Percentiles rank a stretch among this genome's conserved stretches.
Conservation (phyloP, 805 yeast species). For the Starmerella lactis-condensi region DNA sequence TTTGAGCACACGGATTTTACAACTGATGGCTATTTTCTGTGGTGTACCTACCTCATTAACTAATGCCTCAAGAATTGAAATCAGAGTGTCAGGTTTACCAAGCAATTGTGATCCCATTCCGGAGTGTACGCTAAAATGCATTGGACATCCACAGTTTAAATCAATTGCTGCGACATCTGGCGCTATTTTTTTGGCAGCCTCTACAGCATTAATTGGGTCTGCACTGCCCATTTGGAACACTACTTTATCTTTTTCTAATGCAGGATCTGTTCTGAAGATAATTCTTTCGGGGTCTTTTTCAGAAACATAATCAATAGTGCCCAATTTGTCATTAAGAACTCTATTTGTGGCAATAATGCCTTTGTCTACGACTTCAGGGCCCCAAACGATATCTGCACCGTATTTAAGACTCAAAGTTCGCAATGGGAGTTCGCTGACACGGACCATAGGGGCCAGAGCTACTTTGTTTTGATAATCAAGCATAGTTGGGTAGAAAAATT, state of each 20-base stretch:
- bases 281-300: constrained; percentile 24
- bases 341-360: constrained; percentile 58
- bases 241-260: constrained; percentile 41
- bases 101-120: constrained; percentile 97
- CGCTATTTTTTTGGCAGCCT: constrained; percentile 68
- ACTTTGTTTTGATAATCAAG: constrained; percentile 57
- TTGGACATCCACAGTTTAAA: constrained; percentile 92
- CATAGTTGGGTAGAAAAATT: constrained; percentile 22
- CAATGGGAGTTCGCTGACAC: constrained; percentile 87
- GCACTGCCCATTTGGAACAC: constrained; percentile 88
- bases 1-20: constrained; percentile 68
- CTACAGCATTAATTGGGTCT: constrained; percentile 63
- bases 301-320: constrained; percentile 22
- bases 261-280: constrained; percentile 54
- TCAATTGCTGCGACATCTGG: constrained; percentile 84
- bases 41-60: constrained; percentile 72
- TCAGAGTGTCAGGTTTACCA: constrained; percentile 60
- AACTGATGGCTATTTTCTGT: constrained; percentile 61
- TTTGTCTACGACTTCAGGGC: constrained; percentile 83
- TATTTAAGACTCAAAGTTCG: constrained; percentile 58
- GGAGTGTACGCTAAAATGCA: constrained; percentile 79
- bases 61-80: constrained; percentile 44
- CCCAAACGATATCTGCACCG: constrained; percentile 94
- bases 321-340: constrained; percentile 30
- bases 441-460: constrained; percentile 85